A percentile compares a stretch with the other conserved stretches of the same genome.
Evolutionary conservation across 1,284 basidiomycete genomes (phyloP).

Genomic region (Cryptococcus sp.): DNA sequence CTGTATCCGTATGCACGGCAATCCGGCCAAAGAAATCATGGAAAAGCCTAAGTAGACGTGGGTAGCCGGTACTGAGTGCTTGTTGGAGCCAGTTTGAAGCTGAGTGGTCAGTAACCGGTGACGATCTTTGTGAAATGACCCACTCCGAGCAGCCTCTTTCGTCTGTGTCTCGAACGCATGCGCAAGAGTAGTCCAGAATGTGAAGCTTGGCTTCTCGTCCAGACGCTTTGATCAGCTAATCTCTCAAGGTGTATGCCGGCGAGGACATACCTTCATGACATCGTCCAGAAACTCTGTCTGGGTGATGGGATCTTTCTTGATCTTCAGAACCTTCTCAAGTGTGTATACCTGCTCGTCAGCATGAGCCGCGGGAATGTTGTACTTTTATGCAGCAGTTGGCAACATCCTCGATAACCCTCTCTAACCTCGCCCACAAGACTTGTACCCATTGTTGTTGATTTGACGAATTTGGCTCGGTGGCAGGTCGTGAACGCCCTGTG

Average conservation of each 20-base stretch:
- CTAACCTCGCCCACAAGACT: conserved; percentile 76
- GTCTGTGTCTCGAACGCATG: conserved; percentile 73
- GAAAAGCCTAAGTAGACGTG: conserved; percentile 77
- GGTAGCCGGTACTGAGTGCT: conserved; percentile 77
- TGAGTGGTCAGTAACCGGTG: conserved; percentile 1
- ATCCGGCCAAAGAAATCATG: conserved; percentile 96
- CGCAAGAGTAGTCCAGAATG: conserved; percentile 83
- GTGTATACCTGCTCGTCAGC: conserved; percentile 67
- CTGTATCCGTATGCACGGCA: conserved; percentile 86
- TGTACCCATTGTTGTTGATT: conserved; percentile 76
- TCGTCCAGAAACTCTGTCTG: conserved; percentile 82
- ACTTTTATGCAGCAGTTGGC: conserved; percentile 86
- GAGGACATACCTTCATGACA: conserved; percentile 67
- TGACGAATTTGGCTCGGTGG: conserved; percentile 75
- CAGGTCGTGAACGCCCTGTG: conserved; percentile 51
- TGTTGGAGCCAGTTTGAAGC: conserved; percentile 67
- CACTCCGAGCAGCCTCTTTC: conserved; percentile 69
- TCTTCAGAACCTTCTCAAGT: conserved; percentile 82
- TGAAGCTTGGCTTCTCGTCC: conserved; percentile 82
- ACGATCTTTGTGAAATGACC: conserved; percentile 8
- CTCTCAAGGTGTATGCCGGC: neutral
- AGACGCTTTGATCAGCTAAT: conserved; percentile 55
- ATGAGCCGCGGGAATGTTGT: conserved; percentile 7
- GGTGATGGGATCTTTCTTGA: conserved; percentile 76
- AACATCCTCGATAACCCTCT: conserved; percentile 81